phyloP scores from a whole-genome alignment of 805 yeast genomes.

The Metschnikowia lachancei region DNA sequence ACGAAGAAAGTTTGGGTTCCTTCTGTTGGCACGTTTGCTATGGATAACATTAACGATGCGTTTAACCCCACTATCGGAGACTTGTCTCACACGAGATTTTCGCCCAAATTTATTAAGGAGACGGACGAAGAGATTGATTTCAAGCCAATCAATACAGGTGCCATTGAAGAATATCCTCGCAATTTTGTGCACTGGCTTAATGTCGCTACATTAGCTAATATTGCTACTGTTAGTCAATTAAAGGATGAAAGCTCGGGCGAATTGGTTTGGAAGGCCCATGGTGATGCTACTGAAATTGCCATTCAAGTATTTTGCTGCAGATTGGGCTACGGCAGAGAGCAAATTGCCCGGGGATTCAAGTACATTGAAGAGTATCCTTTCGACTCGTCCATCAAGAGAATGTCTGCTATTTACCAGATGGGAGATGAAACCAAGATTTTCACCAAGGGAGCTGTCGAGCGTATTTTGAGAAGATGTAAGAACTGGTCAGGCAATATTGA shows the following conservation, averaged over 20 bases:
- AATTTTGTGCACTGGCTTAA: constrained; percentile 51
- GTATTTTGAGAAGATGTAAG: constrained; percentile 19
- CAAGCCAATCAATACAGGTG: constrained; percentile 20
- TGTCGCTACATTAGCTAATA: constrained; percentile 75
- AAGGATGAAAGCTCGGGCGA: constrained; percentile 39
- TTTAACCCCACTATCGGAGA: constrained; percentile 62
- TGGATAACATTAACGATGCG: constrained; percentile 56
- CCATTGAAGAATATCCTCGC: constrained; percentile 21
- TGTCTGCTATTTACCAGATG: constrained; percentile 20
- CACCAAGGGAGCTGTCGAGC: constrained; percentile 23
- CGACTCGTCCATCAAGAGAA: constrained; percentile 21
- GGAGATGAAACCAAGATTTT: constrained; percentile 13
- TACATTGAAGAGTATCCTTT: constrained; percentile 21
- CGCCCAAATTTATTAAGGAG: constrained; percentile 37
- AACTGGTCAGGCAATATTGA: constrained; percentile 21
- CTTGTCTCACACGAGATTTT: constrained; percentile 32
- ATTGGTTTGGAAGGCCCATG: constrained; percentile 25
- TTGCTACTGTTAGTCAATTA: constrained; percentile 60
- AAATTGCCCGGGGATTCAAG: constrained; percentile 21
- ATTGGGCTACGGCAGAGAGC: constrained; percentile 23
- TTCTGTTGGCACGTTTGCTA: constrained; percentile 52
- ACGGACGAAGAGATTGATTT: constrained; percentile 38
- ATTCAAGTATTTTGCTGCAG: constrained; percentile 22
- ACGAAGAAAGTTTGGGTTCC: constrained; percentile 71
- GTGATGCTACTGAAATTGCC: constrained; percentile 23